phyloP scores from a whole-genome alignment of 768 basidiomycete species.

The Russula sp. region DNA sequence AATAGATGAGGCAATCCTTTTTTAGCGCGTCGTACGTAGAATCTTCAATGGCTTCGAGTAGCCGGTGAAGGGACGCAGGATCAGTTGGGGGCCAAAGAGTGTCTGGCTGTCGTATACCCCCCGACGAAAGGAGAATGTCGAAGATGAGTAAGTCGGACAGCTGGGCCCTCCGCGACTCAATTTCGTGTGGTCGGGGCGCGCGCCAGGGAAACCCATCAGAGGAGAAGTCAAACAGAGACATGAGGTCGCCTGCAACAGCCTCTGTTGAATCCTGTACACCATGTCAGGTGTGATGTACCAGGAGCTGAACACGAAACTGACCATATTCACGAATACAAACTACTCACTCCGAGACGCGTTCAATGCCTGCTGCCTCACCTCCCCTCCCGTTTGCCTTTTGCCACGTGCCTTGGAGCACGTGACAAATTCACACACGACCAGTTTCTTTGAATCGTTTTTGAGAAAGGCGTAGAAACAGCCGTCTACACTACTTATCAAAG shows the following conservation, averaged over 20 bases:
- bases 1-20: conserved; percentile 75
- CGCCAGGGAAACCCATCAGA: conserved; percentile 53
- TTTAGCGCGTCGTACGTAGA: conserved; percentile 69
- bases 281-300: neutral
- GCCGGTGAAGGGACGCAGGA: conserved; percentile 41
- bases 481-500: conserved; percentile 15
- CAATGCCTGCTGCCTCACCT: too few species aligned
- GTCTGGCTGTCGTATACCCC: conserved; percentile 52
- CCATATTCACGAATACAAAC: neutral
- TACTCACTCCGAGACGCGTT: too few species aligned
- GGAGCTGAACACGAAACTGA: neutral
- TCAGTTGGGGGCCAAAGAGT: conserved; percentile 63
- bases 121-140: conserved; percentile 61
- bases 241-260: conserved; percentile 8
- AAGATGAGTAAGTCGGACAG: conserved; percentile 63
- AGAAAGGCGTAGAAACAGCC: neutral
- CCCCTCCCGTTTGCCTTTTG: neutral
- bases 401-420: neutral
- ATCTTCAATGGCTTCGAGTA: conserved; percentile 53
- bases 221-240: conserved; percentile 43
- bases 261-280: conserved; percentile 7
- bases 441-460: neutral
- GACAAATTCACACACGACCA: neutral
- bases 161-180: conserved; percentile 52
- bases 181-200: conserved; percentile 43